Percentiles rank a stretch among this genome's conserved stretches.
phyloP scores from a whole-genome alignment of 2,329 filamentous ascomycete genomes.

The Fusarium haematococcum region DNA sequence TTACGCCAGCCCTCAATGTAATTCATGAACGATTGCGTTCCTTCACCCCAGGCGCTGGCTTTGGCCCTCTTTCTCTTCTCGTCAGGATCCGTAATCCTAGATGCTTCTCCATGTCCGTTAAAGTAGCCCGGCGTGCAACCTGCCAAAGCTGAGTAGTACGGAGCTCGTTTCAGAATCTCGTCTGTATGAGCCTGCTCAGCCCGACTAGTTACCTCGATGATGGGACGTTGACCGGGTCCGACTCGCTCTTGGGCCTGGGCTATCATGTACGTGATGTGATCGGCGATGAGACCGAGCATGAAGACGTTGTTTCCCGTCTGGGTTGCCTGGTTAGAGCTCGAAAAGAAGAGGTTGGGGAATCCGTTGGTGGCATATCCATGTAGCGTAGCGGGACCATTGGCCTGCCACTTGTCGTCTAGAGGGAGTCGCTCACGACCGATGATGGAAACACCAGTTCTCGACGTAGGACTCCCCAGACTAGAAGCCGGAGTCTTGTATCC shows the following conservation, averaged over 20 bases:
- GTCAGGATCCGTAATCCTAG: background rate
- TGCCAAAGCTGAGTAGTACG: conserved; percentile 1
- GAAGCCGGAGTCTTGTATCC: conserved; percentile 50
- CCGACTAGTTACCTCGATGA: background rate
- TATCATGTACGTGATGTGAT: conserved; percentile 3
- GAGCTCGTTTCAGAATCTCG: conserved; percentile 5
- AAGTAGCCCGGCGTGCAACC: conserved; percentile 4
- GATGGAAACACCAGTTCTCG: conserved; percentile 40
- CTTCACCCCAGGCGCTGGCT: conserved; percentile 1
- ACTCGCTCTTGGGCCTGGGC: background rate
- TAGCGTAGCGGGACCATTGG: conserved; percentile 58
- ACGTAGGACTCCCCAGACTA: background rate
- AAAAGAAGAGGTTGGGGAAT: conserved; percentile 68
- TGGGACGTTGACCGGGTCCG: background rate
- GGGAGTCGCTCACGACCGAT: conserved; percentile 57
- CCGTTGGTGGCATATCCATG: conserved; percentile 61
- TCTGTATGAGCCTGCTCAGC: conserved; percentile 1
- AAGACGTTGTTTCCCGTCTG: conserved; percentile 53
- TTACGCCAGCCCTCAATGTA: background rate
- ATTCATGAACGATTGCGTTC: background rate
- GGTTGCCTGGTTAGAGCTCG: conserved; percentile 54
- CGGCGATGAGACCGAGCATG: conserved; percentile 48
- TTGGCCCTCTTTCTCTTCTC: background rate
- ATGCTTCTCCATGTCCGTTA: background rate
- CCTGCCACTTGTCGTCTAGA: conserved; percentile 58